Evolutionary conservation across 2,329 filamentous ascomycete species (phyloP).

Genomic region (Paecilomyces variotii): DNA sequence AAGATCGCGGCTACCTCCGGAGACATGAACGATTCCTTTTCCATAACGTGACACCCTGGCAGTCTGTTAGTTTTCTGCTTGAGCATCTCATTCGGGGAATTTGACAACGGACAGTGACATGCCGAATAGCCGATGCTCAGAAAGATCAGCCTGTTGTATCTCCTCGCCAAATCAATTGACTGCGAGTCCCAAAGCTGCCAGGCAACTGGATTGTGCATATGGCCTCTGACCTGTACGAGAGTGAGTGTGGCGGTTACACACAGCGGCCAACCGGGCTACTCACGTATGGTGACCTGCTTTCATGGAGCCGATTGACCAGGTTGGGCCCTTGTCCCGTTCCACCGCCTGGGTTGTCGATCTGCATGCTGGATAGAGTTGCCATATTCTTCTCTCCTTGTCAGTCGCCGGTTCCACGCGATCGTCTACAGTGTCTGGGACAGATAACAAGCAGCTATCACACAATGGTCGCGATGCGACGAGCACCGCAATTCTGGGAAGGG

Average conservation of each 20-base stretch:
- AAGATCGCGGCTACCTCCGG: constrained; percentile 70
- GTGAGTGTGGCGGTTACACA: constrained; percentile 1
- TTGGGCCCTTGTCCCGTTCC: constrained; percentile 17
- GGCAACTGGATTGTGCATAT: constrained; percentile 72
- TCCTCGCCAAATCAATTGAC: constrained; percentile 66
- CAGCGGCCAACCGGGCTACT: constrained; percentile 15
- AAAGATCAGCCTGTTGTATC: constrained; percentile 81
- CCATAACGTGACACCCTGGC: constrained; percentile 80
- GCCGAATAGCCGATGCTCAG: constrained; percentile 91
- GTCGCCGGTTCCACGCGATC: background rate
- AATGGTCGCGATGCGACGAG: background rate
- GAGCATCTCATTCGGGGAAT: background rate
- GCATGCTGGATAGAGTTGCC: constrained; percentile 19
- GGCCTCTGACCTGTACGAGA: constrained; percentile 54
- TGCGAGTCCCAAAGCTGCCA: constrained; percentile 87
- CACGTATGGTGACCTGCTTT: constrained; percentile 62
- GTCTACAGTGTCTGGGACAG: background rate
- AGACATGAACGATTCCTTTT: constrained; percentile 83
- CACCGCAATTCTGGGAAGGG: background rate
- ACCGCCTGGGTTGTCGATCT: constrained; percentile 18
- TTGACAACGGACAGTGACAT: constrained; percentile 68
- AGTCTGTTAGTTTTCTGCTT: constrained; percentile 2
- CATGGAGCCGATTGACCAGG: constrained; percentile 49
- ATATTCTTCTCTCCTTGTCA: constrained; percentile 10
- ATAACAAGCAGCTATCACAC: background rate